Evolutionary conservation across 805 yeast species (phyloP), one percentile per base, ranked within the genome.

Genomic region (Cyberlindnera maritima): DNA sequence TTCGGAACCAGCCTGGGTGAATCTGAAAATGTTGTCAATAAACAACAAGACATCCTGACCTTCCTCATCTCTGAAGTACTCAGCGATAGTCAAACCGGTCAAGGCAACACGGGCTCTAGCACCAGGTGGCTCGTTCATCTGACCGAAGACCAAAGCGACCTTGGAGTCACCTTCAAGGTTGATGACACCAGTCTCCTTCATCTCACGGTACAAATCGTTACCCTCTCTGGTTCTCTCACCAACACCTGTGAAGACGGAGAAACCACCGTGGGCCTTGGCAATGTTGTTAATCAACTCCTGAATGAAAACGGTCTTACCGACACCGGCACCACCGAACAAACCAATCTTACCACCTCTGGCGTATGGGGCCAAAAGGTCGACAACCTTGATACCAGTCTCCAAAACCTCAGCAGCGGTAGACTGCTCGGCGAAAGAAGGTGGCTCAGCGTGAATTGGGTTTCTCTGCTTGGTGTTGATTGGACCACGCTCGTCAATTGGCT

Each of bases 341-440:
- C 99, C 99, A 89, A 92, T 92, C 85, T 92, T 92, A 88, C 99
- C 99, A 88, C 99, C 99, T 88, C 97, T 90, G 72, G 99, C 98
- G 81, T 92, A 92, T 65, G 99, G 99, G 64, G 99, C 99, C 63
- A 92, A 83, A 71, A 92, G 81, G 74, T 92, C 99, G 79, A 92
- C 99, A 75, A 92, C 99, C 84, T 92, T 92, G 74, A 92, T 92
- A 89, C 99, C 97, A 60, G 99, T 92, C 81, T 91, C 99, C 71
- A 94, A 84, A 67, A 94, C 91, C 83, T 94, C 98, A 59, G 99
- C 98, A 62, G 83, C 76, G 65, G 99, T 94, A 57, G 97, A 89
- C 81, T 94, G 99, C 72, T 94, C 97, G 63, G 85, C 89, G 72
- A 94, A 94, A 52, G 86, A 52, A 60, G 99, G 99, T 64, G 99